Evolutionary conservation across 1,284 basidiomycete genomes (phyloP).

Genomic region (Bjerkandera adusta): DNA sequence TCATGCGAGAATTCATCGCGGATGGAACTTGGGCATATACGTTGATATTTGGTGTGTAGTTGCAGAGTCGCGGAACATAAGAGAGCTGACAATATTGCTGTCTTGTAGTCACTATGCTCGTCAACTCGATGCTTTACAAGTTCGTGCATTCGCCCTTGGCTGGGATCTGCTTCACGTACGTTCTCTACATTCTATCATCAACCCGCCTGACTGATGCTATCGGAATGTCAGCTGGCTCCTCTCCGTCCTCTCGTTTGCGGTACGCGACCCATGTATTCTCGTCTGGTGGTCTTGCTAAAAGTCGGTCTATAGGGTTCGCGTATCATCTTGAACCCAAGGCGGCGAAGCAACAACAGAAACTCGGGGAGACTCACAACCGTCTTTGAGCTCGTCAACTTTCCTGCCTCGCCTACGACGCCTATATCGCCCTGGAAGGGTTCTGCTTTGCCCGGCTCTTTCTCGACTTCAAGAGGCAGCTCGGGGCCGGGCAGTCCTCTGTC

Average conservation of each 20-base stretch:
- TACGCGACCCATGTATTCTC: constrained; percentile 2
- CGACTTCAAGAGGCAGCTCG: no score
- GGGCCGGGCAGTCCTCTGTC: no score
- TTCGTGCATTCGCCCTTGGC: constrained; percentile 26
- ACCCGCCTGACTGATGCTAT: background rate
- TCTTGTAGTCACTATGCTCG: constrained; percentile 15
- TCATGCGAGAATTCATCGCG: constrained; percentile 25
- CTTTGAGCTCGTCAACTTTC: background rate
- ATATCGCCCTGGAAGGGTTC: no score
- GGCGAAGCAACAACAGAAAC: background rate
- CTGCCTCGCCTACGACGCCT: background rate
- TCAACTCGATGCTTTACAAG: constrained; percentile 27
- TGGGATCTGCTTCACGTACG: constrained; percentile 28
- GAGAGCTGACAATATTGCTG: background rate
- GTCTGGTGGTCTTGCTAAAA: background rate
- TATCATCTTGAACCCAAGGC: constrained; percentile 18
- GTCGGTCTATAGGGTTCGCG: constrained; percentile 22
- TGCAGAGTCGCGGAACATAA: background rate
- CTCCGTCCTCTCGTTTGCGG: constrained; percentile 26
- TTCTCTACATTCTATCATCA: background rate
- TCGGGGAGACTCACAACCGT: background rate
- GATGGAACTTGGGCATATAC: constrained; percentile 31
- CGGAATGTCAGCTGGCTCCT: constrained; percentile 27
- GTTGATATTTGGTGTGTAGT: constrained; percentile 22
- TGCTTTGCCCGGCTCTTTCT: no score